A percentile compares a stretch with the other conserved stretches of the same genome.
phyloP scores from a whole-genome alignment of 495 filamentous ascomycete genomes.

The Xylaria bambusicola region DNA sequence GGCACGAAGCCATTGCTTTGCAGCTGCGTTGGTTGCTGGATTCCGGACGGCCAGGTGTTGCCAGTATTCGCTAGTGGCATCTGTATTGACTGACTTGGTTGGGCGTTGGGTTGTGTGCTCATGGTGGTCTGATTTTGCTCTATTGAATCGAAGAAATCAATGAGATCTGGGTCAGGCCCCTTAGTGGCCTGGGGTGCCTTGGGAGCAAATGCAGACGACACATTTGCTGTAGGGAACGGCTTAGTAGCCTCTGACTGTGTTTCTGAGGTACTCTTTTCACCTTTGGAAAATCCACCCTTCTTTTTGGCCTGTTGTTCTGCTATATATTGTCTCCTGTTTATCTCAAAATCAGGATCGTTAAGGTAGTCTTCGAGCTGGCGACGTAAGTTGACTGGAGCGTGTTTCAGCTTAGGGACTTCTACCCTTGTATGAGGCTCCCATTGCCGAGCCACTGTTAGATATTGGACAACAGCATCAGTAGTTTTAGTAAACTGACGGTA shows the following conservation, averaged over 20 bases:
- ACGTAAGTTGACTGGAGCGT: constrained; percentile 88
- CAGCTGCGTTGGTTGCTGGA: constrained; percentile 44
- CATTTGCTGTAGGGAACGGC: constrained; percentile 29
- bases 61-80: constrained; percentile 32
- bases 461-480: constrained; percentile 90
- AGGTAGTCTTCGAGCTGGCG: constrained; percentile 92
- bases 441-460: constrained; percentile 80
- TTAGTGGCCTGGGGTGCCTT: constrained; percentile 45
- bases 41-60: constrained; percentile 44
- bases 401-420: constrained; percentile 96
- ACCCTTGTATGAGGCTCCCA: constrained; percentile 89
- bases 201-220: constrained; percentile 22
- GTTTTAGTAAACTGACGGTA: constrained; percentile 93
- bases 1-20: constrained; percentile 54
- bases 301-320: constrained; percentile 83
- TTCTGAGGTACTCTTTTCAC: constrained; percentile 36
- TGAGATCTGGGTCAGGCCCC: constrained; percentile 77
- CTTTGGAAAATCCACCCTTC: constrained; percentile 46
- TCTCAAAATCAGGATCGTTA: constrained; percentile 94
- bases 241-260: constrained; percentile 42
- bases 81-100: constrained; percentile 33
- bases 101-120: constrained; percentile 44
- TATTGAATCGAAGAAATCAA: constrained; percentile 98
- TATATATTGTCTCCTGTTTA: constrained; percentile 88
- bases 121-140: constrained; percentile 87